These are phyloP conservation scores for Trametes pubescens DNA, from an alignment of 1,284 basidiomycete species.

Conservation along the genomic window DNA sequence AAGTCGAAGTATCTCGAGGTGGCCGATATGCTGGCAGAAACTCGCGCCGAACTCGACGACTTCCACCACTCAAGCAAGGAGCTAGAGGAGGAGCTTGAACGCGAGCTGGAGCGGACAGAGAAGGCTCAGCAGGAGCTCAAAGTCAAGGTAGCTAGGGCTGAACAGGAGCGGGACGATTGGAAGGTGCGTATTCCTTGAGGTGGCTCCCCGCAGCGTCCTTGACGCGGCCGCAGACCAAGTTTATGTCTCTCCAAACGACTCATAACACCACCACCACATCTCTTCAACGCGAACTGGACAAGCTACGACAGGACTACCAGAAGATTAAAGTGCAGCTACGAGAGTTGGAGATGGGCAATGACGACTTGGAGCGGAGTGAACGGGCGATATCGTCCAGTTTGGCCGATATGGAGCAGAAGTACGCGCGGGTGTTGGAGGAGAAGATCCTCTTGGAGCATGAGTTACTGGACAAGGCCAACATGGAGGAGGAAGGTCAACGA, in stretches of 20 bases:
- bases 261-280: constrained; percentile 90
- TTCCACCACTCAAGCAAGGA: constrained; percentile 93
- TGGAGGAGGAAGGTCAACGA: constrained; percentile 94
- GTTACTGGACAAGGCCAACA: constrained; percentile 86
- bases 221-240: constrained; percentile 69
- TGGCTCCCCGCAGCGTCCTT: constrained; percentile 16
- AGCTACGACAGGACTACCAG: constrained; percentile 81
- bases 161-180: constrained; percentile 90
- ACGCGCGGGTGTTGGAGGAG: constrained; percentile 92
- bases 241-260: constrained; percentile 87
- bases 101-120: constrained; percentile 88
- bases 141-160: constrained; percentile 76
- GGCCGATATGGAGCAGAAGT: constrained; percentile 91
- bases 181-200: constrained; percentile 63
- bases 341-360: constrained; percentile 95
- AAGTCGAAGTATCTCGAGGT: constrained; percentile 86
- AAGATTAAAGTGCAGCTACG: constrained; percentile 82
- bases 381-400: constrained; percentile 91
- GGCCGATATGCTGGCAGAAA: constrained; percentile 86
- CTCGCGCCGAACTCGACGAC: constrained; percentile 88
- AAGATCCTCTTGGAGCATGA: constrained; percentile 98
- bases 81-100: constrained; percentile 92
- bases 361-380: constrained; percentile 93
- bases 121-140: constrained; percentile 85
- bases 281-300: constrained; percentile 90